phyloP scores from a whole-genome alignment of 1,284 basidiomycete genomes.

The Violaceomyces palustris region DNA sequence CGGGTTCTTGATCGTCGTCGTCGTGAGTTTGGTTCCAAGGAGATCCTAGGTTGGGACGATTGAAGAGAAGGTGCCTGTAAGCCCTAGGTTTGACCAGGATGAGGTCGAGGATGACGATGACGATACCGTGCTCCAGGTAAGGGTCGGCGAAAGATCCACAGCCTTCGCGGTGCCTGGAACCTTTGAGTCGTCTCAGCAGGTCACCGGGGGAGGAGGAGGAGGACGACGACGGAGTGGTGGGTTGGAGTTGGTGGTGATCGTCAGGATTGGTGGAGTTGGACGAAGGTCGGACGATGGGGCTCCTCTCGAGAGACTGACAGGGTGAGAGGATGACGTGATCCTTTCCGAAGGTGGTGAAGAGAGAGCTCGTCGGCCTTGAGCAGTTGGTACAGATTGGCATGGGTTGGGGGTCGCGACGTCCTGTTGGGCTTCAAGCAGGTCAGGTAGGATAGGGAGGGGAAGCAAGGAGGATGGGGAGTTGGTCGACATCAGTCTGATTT shows the following conservation, averaged over 20 bases:
- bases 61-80: conserved; percentile 83
- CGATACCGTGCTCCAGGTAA: conserved; percentile 77
- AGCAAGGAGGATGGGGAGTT: no score
- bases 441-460: no score
- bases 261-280: neutral
- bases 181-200: neutral
- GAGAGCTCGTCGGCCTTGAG: conserved; percentile 10
- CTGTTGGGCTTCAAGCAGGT: no score
- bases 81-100: conserved; percentile 81
- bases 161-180: conserved; percentile 1
- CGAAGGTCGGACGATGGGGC: neutral
- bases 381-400: conserved; percentile 35
- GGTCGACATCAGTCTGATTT: no score
- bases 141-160: conserved; percentile 68
- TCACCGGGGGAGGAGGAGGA: neutral
- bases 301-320: conserved; percentile 1
- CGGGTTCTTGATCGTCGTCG: neutral
- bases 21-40: conserved; percentile 1
- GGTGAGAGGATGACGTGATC: conserved; percentile 24
- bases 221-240: neutral
- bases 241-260: neutral
- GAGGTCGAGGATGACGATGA: conserved; percentile 74
- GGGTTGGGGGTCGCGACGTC: no score
- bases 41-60: conserved; percentile 56
- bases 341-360: conserved; percentile 23